A percentile compares a stretch with the other conserved stretches of the same genome.
phyloP scores from a whole-genome alignment of 805 yeast species.

The Yamadazyma laniorum region DNA sequence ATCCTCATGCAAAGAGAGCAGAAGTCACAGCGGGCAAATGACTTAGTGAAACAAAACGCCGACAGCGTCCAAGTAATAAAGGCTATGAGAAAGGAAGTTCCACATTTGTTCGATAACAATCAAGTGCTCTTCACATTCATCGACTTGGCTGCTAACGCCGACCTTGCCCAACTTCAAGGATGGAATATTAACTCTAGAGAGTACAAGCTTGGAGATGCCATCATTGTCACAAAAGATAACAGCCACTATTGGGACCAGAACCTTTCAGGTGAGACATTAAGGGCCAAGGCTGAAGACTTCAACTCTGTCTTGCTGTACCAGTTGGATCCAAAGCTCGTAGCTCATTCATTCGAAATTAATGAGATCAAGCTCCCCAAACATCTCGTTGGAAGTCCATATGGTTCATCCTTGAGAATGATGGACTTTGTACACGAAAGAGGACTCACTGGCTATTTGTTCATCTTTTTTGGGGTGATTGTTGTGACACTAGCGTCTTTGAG shows the following conservation, averaged over 20 bases:
- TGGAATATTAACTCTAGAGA: slow-evolving; percentile 39
- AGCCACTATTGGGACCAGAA: slow-evolving; percentile 30
- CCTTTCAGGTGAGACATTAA: slow-evolving; percentile 36
- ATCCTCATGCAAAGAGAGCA: slow-evolving; percentile 23
- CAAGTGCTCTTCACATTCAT: slow-evolving; percentile 48
- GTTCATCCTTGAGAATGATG: slow-evolving; percentile 35
- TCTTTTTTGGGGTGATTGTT: slow-evolving; percentile 2
- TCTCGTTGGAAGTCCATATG: slow-evolving; percentile 46
- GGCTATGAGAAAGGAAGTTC: slow-evolving; percentile 50
- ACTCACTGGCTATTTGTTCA: slow-evolving; percentile 35
- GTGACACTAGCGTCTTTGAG: neutral
- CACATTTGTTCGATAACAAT: slow-evolving; percentile 44
- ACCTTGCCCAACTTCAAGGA: slow-evolving; percentile 25
- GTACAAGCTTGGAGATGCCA: slow-evolving; percentile 52
- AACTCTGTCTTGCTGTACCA: slow-evolving; percentile 38
- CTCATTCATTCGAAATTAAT: neutral
- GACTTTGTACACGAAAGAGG: slow-evolving; percentile 47
- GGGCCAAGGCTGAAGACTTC: slow-evolving; percentile 29
- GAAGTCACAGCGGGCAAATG: slow-evolving; percentile 45
- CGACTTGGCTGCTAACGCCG: slow-evolving; percentile 43
- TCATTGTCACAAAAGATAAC: slow-evolving; percentile 50
- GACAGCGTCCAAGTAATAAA: slow-evolving; percentile 42
- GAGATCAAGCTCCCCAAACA: slow-evolving; percentile 19
- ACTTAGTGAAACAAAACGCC: slow-evolving; percentile 40
- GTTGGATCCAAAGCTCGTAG: slow-evolving; percentile 31